phyloP scores from a whole-genome alignment of 2,329 filamentous ascomycete genomes.

The Ophiocordyceps sinensis region DNA sequence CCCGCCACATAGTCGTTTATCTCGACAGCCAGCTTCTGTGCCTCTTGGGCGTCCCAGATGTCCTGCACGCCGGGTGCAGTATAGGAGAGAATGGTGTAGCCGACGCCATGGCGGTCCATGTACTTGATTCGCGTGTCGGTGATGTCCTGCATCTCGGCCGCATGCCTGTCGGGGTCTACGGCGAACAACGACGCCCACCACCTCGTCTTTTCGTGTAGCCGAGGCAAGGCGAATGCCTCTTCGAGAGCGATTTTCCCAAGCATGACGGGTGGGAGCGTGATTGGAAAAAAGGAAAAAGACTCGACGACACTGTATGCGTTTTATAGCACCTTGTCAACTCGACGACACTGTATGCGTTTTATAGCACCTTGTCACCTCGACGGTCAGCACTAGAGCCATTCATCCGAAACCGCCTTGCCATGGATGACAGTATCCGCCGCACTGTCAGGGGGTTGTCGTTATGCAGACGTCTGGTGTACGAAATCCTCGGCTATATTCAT shows the following conservation, averaged over 20 bases:
- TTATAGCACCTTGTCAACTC: too few species aligned
- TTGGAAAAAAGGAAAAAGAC: too few species aligned
- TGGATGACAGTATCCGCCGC: too few species aligned
- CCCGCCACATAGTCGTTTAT: slow-evolving; percentile 26
- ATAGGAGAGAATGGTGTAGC: slow-evolving; percentile 32
- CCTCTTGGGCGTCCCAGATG: slow-evolving; percentile 24
- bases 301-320: too few species aligned
- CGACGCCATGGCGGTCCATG: slow-evolving; percentile 31
- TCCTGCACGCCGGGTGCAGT: slow-evolving; percentile 34
- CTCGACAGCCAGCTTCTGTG: slow-evolving; percentile 25
- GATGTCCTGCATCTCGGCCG: slow-evolving; percentile 34
- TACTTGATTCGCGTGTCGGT: slow-evolving; percentile 25
- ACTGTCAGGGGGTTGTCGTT: too few species aligned
- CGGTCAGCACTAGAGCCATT: too few species aligned
- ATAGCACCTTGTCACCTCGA: too few species aligned
- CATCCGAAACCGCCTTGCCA: too few species aligned
- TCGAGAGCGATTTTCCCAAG: slow-evolving; percentile 47
- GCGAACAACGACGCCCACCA: slow-evolving; percentile 50
- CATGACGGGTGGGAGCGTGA: slow-evolving; percentile 20
- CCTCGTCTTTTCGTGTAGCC: slow-evolving; percentile 40
- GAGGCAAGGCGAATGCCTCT: slow-evolving; percentile 46
- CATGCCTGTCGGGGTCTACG: slow-evolving; percentile 42
- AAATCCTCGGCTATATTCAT: too few species aligned
- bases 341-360: too few species aligned
- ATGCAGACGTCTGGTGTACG: too few species aligned